Evolutionary conservation across 176 grass and related monocot species (phyloP).

Genomic region (Typha latifolia): DNA sequence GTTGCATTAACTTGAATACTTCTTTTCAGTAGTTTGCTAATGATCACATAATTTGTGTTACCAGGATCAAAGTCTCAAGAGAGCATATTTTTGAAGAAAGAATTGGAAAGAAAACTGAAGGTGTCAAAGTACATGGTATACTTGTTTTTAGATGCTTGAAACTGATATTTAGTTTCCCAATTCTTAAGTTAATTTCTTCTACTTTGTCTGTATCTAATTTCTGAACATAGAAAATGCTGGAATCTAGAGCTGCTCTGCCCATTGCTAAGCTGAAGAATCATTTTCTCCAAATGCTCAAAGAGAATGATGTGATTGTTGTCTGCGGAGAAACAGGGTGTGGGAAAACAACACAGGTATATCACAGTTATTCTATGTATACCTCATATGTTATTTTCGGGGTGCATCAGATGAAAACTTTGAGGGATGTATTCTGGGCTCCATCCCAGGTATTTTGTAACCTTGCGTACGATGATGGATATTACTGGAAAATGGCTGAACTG

Average conservation of each 20-base stretch:
- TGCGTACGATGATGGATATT: no score
- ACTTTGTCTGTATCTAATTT: slow-evolving; percentile 1
- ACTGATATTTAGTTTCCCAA: background rate
- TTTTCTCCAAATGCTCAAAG: slow-evolving; percentile 62
- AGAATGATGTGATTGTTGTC: slow-evolving; percentile 88
- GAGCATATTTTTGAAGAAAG: slow-evolving; percentile 56
- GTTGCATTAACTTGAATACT: no score
- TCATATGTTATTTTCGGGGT: background rate
- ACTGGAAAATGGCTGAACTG: no score
- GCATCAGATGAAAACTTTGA: no score
- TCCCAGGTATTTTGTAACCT: no score
- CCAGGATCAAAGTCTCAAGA: slow-evolving; percentile 11
- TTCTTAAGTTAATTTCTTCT: background rate
- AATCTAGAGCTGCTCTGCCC: slow-evolving; percentile 76
- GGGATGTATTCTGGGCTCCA: no score
- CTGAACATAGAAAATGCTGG: slow-evolving; percentile 70
- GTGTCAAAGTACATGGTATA: slow-evolving; percentile 60
- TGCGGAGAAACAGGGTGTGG: slow-evolving; percentile 95
- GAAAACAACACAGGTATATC: slow-evolving; percentile 90
- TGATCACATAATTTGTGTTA: background rate
- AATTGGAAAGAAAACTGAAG: slow-evolving; percentile 62
- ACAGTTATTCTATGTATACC: background rate
- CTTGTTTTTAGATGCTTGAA: background rate
- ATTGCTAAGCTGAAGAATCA: slow-evolving; percentile 63
- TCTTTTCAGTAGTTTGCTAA: background rate